Base-by-base conservation (phyloP, 2,329 filamentous ascomycete genomes). In the Fusarium bulbicola region DNA sequence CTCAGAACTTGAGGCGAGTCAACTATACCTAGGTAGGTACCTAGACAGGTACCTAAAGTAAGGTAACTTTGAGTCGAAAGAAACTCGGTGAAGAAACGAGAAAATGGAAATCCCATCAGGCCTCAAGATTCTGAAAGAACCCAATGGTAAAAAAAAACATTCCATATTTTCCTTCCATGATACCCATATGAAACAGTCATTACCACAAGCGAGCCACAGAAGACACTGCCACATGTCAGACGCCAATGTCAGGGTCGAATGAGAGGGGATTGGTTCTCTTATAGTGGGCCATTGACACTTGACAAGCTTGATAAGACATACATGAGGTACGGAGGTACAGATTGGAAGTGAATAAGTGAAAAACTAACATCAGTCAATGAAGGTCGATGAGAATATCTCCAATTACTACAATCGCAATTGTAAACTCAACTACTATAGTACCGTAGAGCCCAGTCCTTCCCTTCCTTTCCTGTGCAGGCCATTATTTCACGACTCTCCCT, bases 1-100 rank as follows among this genome's bases (percentile, higher is more conserved):
- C 68, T 75, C 68, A 72, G 70, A 59, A 49, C 47, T 63, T 63
- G 53, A 63, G 66, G 66, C 70, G 66, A 73, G 62, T 63, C 58
- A 59, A 37, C 45, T 28, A 53, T 32, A 42, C n/a, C n/a, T n/a
- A n/a, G 30, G 30, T 32, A 14, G 5, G 30, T 26, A 26, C 30
- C 32, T 14, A 32, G 40, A 56, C 34, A 43, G 26, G 26, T 26
- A 26, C 26, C 26, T 26, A 26, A 43, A 68, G 39, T 42, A 34
- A 15, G 68, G 39, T 39, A 56, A 42, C 40, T 14, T 42, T 45
- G 24, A 62, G 37, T 54, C 21, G 43, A 66, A 71, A 28, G 46
- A 66, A 71, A 60, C 37, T 59, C 36, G 37, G 39, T 57, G 59
- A 69, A 56, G 43, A 47, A 36, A 42, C 12, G 20, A 39, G 15